Evolutionary conservation across 495 filamentous ascomycete species (phyloP), one percentile per base, ranked within the genome.

Genomic region (Cairneyella variabilis): DNA sequence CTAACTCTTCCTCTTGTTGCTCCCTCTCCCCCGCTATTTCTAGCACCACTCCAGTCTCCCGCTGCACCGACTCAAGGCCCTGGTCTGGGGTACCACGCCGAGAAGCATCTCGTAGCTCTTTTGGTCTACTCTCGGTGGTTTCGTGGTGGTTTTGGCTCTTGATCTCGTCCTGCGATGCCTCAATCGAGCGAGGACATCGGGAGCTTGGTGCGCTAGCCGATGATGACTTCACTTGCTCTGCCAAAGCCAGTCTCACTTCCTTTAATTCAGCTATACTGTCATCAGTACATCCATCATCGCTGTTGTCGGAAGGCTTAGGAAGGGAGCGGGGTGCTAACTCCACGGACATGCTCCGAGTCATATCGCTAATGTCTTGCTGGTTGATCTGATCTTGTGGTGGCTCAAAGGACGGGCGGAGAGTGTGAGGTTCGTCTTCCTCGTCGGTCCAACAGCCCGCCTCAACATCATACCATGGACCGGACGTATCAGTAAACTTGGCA

Each of bases 261-360:
- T 52, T 46, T 26, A 58, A 26, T 48, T 58, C 30, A 48, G 43
- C 55, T 21, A 53, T 41, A 12, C 32, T 32, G 22, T 58, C 42
- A 32, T 53, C 34, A 45, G 42, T 53, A 48, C 51, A 59, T 45
- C 56, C 41, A 57, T 57, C 30, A 52, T 57, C 41, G 54, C 54
- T 17, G 46, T 27, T 45, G 21, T 52, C 37, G 42, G 49, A 41
- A 53, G 39, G 20, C 16, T 49, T 48, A 18, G 42, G 42, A 21
- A 48, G 20, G 42, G 52, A 27, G 48, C 47, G 40, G 38, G 27
- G 54, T 28, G 30, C 16, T 41, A 43, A 40, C 40, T 51, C 48
- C 30, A 58, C 27, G 28, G 41, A 34, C 48, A 20, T 52, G 30
- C 48, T 48, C 39, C 17, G 42, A 48, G 56, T 53, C 22, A 53